Conservation (phyloP, 768 basidiomycete genomes). For the Gloeostereum incarnatum region DNA sequence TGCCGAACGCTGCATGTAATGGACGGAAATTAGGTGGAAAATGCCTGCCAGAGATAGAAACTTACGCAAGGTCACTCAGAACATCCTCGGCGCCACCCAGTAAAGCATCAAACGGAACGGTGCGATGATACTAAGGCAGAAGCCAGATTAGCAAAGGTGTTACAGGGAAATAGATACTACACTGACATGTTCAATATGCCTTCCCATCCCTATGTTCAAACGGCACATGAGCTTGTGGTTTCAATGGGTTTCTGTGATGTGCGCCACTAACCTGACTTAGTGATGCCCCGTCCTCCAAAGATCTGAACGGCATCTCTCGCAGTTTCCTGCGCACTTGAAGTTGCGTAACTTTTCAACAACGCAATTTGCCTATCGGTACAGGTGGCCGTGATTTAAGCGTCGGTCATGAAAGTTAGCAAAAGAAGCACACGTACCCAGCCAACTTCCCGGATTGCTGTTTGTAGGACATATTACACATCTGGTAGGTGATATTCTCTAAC, state of each 20-base stretch:
- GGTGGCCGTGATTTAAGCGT: conserved; percentile 32
- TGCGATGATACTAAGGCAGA: conserved; percentile 22
- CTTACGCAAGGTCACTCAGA: conserved; percentile 70
- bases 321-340: conserved; percentile 52
- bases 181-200: conserved; percentile 56
- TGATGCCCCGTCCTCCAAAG: conserved; percentile 85
- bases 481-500: conserved; percentile 73
- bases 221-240: conserved; percentile 6
- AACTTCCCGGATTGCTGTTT: conserved; percentile 69
- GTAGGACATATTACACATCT: conserved; percentile 83
- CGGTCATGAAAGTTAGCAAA: neutral
- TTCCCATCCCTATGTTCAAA: conserved; percentile 58
- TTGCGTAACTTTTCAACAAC: conserved; percentile 64
- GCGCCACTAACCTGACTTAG: conserved; percentile 54
- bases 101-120: conserved; percentile 59
- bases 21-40: no score
- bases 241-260: neutral
- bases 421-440: conserved; percentile 44
- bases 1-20: conserved; percentile 81
- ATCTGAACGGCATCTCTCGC: conserved; percentile 73
- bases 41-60: no score
- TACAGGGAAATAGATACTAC: neutral
- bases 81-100: conserved; percentile 82
- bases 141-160: neutral
- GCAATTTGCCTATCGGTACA: conserved; percentile 62